Percentiles rank a stretch among this genome's conserved stretches.
These are phyloP conservation scores for Debaryomyces fabryi DNA, from an alignment of 1,139 yeast species.

Conservation along the genomic window DNA sequence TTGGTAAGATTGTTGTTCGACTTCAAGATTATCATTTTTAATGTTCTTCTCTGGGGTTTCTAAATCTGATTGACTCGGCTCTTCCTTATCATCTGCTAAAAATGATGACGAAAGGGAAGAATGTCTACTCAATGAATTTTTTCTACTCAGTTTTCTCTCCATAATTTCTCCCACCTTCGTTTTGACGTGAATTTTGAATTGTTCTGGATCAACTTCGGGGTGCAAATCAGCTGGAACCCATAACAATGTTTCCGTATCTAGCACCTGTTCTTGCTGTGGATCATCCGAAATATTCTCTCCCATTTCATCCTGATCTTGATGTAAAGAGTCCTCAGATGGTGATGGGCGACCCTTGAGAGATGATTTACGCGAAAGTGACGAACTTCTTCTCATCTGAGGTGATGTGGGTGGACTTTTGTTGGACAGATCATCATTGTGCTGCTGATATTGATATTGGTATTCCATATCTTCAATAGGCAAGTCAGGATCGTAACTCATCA, in stretches of 20 bases:
- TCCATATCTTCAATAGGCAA: conserved; percentile 50
- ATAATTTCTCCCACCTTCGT: conserved; percentile 76
- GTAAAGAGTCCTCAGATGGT: not conserved
- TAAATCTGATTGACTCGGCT: not conserved
- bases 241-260: conserved; percentile 43
- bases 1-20: conserved; percentile 9
- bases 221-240: conserved; percentile 98
- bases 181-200: conserved; percentile 80
- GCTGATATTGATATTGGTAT: conserved; percentile 30
- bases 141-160: conserved; percentile 42
- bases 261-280: conserved; percentile 24
- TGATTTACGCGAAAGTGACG: conserved; percentile 3
- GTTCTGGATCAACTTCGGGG: conserved; percentile 92
- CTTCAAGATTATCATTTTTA: conserved; percentile 9
- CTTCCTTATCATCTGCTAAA: conserved; percentile 15
- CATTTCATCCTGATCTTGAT: not conserved
- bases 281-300: not conserved
- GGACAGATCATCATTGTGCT: conserved; percentile 16
- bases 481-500: conserved; percentile 61
- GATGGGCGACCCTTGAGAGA: conserved; percentile 1
- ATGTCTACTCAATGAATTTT: conserved; percentile 33
- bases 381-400: conserved; percentile 6
- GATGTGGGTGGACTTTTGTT: conserved; percentile 6
- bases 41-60: not conserved
- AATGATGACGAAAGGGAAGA: conserved; percentile 33